Evolutionary conservation across 352 stramenopile species (phyloP).

Genomic region (Pythium plurisporium): DNA sequence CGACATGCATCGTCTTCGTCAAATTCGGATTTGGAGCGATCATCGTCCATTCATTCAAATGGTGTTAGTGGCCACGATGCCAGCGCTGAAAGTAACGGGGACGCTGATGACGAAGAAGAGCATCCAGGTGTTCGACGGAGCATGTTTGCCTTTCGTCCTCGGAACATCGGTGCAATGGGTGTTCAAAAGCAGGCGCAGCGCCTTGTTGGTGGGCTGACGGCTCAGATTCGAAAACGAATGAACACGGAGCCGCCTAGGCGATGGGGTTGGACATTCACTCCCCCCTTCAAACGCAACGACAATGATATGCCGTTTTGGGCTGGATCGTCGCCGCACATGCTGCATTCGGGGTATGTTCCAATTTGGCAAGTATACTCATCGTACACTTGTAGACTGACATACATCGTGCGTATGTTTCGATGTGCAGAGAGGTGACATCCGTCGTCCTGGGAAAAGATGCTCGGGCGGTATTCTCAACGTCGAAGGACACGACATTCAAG

Average conservation of each 20-base stretch:
- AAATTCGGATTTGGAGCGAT: slow-evolving; percentile 21
- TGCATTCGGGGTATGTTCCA: slow-evolving; percentile 77
- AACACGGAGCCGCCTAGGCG: slow-evolving; percentile 52
- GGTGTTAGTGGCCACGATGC: slow-evolving; percentile 14
- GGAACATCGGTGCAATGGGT: slow-evolving; percentile 37
- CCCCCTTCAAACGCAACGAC: slow-evolving; percentile 24
- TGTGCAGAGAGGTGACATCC: slow-evolving; percentile 61
- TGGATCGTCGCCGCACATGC: slow-evolving; percentile 56
- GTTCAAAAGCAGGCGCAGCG: slow-evolving; percentile 73
- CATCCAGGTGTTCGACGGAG: slow-evolving; percentile 30
- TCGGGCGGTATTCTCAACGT: slow-evolving; percentile 63
- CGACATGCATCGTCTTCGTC: slow-evolving; percentile 20
- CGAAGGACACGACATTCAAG: slow-evolving; percentile 76
- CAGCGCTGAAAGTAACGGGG: slow-evolving; percentile 14
- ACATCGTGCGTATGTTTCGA: too few species aligned
- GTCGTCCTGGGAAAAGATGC: slow-evolving; percentile 54
- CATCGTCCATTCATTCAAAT: slow-evolving; percentile 18
- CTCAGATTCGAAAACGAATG: slow-evolving; percentile 71
- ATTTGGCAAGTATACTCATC: too few species aligned
- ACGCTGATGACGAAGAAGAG: slow-evolving; percentile 5
- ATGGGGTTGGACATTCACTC: slow-evolving; percentile 70
- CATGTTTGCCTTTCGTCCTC: slow-evolving; percentile 68
- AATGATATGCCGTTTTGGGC: slow-evolving; percentile 53
- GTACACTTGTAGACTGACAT: too few species aligned
- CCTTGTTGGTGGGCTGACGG: slow-evolving; percentile 69